phyloP scores from a whole-genome alignment of 768 basidiomycete species.

The Favolaschia claudopus region DNA sequence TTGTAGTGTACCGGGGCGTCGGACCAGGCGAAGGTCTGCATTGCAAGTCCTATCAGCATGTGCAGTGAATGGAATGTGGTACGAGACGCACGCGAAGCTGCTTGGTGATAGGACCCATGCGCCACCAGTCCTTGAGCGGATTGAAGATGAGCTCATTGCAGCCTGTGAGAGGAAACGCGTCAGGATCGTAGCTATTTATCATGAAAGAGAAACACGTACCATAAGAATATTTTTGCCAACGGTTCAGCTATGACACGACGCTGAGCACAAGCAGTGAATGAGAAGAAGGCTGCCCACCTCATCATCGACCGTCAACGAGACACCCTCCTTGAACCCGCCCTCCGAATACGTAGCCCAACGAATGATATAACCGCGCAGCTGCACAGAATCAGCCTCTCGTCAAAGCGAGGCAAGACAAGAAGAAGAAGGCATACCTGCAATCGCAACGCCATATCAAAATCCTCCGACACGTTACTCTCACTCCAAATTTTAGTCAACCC shows the following conservation, averaged over 20 bases:
- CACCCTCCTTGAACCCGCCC: conserved; percentile 91
- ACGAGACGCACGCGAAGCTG: conserved; percentile 58
- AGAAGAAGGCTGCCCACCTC: too few relatives aligned
- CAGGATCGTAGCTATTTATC: neutral
- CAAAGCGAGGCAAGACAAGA: neutral
- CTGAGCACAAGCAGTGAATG: too few relatives aligned
- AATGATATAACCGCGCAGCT: conserved; percentile 74
- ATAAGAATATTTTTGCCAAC: conserved; percentile 92
- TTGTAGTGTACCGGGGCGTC: conserved; percentile 84
- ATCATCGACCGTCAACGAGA: conserved; percentile 88
- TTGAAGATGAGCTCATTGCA: conserved; percentile 87
- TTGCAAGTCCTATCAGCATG: neutral
- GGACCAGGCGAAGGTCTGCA: conserved; percentile 72
- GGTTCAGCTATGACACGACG: too few relatives aligned
- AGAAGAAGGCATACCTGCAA: conserved; percentile 52
- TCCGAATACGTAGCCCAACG: conserved; percentile 88
- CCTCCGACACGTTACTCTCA: conserved; percentile 83
- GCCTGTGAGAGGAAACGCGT: conserved; percentile 42
- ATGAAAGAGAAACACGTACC: conserved; percentile 46
- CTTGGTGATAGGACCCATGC: conserved; percentile 81
- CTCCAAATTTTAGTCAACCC: conserved; percentile 81
- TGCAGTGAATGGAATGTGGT: neutral
- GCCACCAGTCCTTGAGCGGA: conserved; percentile 81
- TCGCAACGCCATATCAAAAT: conserved; percentile 82
- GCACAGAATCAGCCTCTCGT: conserved; percentile 1